Evolutionary conservation across 148 eudicot genomes (phyloP), one percentile per base, ranked within the genome.

Genomic region (Fallopia convolvulus): DNA sequence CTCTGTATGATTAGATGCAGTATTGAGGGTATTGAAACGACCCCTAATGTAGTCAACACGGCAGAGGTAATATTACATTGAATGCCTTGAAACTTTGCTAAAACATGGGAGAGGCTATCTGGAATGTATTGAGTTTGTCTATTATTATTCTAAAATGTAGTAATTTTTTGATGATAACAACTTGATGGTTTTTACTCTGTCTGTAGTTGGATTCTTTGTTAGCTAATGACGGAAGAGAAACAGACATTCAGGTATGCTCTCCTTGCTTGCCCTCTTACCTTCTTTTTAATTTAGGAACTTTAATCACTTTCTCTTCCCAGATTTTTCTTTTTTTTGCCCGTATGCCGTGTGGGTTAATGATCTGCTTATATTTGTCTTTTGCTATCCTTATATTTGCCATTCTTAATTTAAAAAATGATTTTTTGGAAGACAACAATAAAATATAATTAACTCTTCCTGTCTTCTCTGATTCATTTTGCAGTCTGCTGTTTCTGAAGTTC

Each of bases 121-220:
- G 56, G 42, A 78, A 47, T 68, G 44, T 70, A 40, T 79, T 82
- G 81, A 84, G 44, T 33, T 47, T 10, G 21, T 2, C 41, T 26
- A n/a, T n/a, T 48, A 21, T 21, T 44, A 44, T 44, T 6, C 47
- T 44, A 44, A 44, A 6, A 0, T 44, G 8, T 65, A 21, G 32
- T n/a, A 58, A 21, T 21, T 61, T 6, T 61, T 11, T 61, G 10
- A 33, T 36, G 72, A 39, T 18, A 17, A 12, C 18, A 8, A 15
- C 10, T 33, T 68, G 44, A 13, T 15, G n/a, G 9, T 23, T 79
- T 53, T 21, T 81, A 2, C 39, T 36, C 21, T 52, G 49, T 81
- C 80, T 81, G 56, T 97, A 95, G 99, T 82, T 96, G 80, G 98
- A 96, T 75, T 79, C 83, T 70, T 83, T 90, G 83, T 56, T 93